A percentile compares a stretch with the other conserved stretches of the same genome.
These are phyloP conservation scores for Trichoderma atroviride DNA, from an alignment of 2,329 filamentous ascomycete genomes.

Conservation along the genomic window DNA sequence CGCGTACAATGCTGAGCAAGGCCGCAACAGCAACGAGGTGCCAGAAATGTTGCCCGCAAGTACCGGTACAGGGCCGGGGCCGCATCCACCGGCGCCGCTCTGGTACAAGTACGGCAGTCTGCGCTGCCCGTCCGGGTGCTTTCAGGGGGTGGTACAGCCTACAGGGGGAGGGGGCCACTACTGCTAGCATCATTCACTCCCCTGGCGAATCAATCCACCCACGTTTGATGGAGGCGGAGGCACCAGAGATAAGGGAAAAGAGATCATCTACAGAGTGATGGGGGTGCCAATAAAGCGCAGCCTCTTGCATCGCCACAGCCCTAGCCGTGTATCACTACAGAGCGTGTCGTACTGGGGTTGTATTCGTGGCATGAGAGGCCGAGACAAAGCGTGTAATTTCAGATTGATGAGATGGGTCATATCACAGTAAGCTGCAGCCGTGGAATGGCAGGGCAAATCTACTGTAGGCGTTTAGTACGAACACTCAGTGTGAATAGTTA, in stretches of 20 bases:
- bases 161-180: constrained; percentile 16
- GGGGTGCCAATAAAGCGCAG: constrained; percentile 9
- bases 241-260: constrained; percentile 25
- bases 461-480: no score
- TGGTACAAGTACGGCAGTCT: constrained; percentile 12
- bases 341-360: not conserved
- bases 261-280: constrained; percentile 19
- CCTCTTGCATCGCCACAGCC: constrained; percentile 25
- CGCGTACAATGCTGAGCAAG: not conserved
- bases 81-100: not conserved
- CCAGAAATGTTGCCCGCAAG: not conserved
- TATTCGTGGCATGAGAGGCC: not conserved
- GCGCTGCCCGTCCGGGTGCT: not conserved
- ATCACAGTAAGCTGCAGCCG: not conserved
- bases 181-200: constrained; percentile 19
- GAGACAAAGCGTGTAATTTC: constrained; percentile 1
- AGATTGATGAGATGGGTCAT: not conserved
- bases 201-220: constrained; percentile 41
- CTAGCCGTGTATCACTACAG: constrained; percentile 17
- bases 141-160: constrained; percentile 16
- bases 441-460: not conserved
- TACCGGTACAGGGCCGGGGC: not conserved
- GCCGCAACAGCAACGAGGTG: not conserved
- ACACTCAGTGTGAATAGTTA: not conserved
- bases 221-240: constrained; percentile 36